Conservation (phyloP, 495 filamentous ascomycete genomes). For the Copromyces sp. region DNA sequence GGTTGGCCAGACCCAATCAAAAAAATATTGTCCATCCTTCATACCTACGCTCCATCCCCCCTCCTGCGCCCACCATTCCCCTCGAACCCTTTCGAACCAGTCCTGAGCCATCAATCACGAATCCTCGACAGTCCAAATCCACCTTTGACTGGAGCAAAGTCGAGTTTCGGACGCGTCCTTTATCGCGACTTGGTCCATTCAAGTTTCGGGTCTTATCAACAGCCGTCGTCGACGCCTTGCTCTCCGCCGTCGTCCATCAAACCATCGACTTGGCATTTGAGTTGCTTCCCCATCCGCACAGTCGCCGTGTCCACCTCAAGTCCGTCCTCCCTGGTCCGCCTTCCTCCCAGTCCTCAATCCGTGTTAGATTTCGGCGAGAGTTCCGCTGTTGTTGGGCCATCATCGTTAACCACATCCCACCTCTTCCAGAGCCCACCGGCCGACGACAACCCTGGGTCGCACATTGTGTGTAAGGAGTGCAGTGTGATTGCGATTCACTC, state of each 20-base stretch:
- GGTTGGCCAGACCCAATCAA: constrained; percentile 12
- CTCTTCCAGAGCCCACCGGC: not conserved
- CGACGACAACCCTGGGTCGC: not conserved
- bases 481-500: not conserved
- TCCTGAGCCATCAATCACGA: not conserved
- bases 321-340: not conserved
- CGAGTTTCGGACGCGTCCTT: not conserved
- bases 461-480: not conserved
- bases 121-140: not conserved
- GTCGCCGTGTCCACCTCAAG: not conserved
- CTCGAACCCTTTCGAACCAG: not conserved
- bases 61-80: constrained; percentile 1
- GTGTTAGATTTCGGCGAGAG: not conserved
- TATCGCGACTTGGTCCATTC: not conserved
- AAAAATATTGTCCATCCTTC: constrained; percentile 13
- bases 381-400: not conserved
- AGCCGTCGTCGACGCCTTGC: not conserved
- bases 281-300: not conserved
- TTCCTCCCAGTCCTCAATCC: not conserved
- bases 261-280: not conserved
- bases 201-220: not conserved
- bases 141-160: not conserved
- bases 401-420: not conserved
- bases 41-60: constrained; percentile 1
- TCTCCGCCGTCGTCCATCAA: not conserved